Base-by-base conservation (phyloP, 75 land plant genomes). In the Selaginella moellendorffii region DNA sequence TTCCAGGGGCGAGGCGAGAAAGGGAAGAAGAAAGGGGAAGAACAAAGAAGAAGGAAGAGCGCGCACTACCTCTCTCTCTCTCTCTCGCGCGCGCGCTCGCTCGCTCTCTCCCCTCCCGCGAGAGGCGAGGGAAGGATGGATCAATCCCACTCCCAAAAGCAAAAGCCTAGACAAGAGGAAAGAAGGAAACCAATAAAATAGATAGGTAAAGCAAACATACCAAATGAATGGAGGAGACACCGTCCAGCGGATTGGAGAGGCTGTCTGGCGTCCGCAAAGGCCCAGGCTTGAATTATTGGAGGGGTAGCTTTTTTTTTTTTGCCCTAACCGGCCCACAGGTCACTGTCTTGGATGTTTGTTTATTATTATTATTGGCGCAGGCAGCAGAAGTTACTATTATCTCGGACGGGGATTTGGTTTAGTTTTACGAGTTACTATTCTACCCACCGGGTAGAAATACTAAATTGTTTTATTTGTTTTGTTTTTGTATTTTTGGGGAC, bases 211-310 rank as follows among this genome's bases (percentile, higher is more conserved):
- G 46, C 46, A 36, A 36, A 36, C 46, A 36, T 36, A 36, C 46
- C 46, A 36, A 36, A 36, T 36, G 46, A 36, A 36, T 36, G 46
- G 46, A 36, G 46, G 46, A 36, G 46, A 36, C 46, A 36, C 46
- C 46, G 10, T 36, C 14, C 5, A 36, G 5, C 46, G 46, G 46
- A 36, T 36, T 36, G 5, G 46, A 36, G 5, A 36, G 14, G 10
- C 14, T 36, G 46, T 36, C 46, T 36, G 46, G 46, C 46, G 46
- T 36, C 46, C 46, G 46, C 46, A 36, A 36, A 14, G 46, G 10
- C 46, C 5, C 46, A 36, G 46, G 14, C 46, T 36, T 36, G 46
- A 5, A 36, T 36, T 36, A 36, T 36, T 36, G 46, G 46, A 36
- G n/a, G 46, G 46, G 46, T 36, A 36, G 46, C 46, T 36, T 36